phyloP scores from a whole-genome alignment of 768 basidiomycete genomes.

The Termitomyces sp. region DNA sequence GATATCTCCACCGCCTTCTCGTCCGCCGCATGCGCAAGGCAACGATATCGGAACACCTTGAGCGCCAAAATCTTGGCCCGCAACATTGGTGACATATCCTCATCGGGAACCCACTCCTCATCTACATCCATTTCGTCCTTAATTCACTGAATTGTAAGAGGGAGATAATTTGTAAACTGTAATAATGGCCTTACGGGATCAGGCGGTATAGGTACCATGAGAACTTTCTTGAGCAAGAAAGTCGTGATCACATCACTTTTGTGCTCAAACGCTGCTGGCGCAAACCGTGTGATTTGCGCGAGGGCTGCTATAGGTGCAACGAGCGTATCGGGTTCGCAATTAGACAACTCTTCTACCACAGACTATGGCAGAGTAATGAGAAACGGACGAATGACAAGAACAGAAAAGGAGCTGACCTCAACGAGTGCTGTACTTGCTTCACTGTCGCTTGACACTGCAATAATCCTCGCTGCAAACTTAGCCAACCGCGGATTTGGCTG shows the following conservation, averaged over 20 bases:
- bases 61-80: slow-evolving; percentile 69
- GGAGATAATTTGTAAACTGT: neutral
- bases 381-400: neutral
- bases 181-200: slow-evolving; percentile 35
- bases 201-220: slow-evolving; percentile 49
- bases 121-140: slow-evolving; percentile 57
- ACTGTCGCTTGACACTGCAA: slow-evolving; percentile 54
- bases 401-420: slow-evolving; percentile 41
- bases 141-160: slow-evolving; percentile 1
- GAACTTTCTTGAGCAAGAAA: slow-evolving; percentile 63
- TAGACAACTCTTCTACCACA: slow-evolving; percentile 47
- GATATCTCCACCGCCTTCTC: slow-evolving; percentile 62
- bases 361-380: slow-evolving; percentile 31
- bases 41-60: slow-evolving; percentile 79
- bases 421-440: slow-evolving; percentile 50
- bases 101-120: slow-evolving; percentile 76
- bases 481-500: slow-evolving; percentile 61
- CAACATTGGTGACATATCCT: slow-evolving; percentile 49
- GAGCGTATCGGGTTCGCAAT: slow-evolving; percentile 42
- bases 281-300: slow-evolving; percentile 63
- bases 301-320: slow-evolving; percentile 69
- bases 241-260: slow-evolving; percentile 70
- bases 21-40: slow-evolving; percentile 57
- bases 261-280: slow-evolving; percentile 70
- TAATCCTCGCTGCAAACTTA: slow-evolving; percentile 79